Conservation (phyloP, 805 yeast species). For the Saturnispora gosingensis region DNA sequence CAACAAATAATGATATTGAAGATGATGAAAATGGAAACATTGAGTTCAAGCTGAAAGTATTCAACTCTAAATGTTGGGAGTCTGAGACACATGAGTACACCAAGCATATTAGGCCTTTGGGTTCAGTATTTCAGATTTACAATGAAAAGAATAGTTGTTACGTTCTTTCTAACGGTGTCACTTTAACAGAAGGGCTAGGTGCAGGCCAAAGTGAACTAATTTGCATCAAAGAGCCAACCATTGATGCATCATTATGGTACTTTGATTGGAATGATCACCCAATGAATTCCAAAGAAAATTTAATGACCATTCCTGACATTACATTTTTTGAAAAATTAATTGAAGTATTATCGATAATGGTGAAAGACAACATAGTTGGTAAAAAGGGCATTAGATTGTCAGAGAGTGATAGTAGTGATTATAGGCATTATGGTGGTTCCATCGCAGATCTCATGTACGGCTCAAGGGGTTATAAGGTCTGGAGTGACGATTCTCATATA, state of each 20-base stretch:
- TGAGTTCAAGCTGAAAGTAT: constrained; percentile 54
- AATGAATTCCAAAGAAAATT: constrained; percentile 26
- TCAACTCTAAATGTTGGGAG: constrained; percentile 29
- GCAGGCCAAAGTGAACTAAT: constrained; percentile 94
- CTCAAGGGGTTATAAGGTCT: constrained; percentile 50
- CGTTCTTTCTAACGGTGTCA: constrained; percentile 61
- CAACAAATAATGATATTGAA: constrained; percentile 20
- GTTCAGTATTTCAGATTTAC: constrained; percentile 58
- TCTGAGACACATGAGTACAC: constrained; percentile 27
- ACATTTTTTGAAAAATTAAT: constrained; percentile 41
- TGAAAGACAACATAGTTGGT: constrained; percentile 34
- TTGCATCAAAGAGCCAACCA: constrained; percentile 68
- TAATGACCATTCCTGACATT: constrained; percentile 26
- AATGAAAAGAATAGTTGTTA: constrained; percentile 63
- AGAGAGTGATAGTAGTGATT: neutral
- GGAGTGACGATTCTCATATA: constrained; percentile 30
- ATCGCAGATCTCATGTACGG: constrained; percentile 59
- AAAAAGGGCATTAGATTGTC: neutral
- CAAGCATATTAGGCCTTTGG: constrained; percentile 42
- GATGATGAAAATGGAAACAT: neutral
- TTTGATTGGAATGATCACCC: constrained; percentile 62
- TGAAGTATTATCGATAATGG: constrained; percentile 45
- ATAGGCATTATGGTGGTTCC: constrained; percentile 1
- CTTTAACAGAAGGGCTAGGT: constrained; percentile 42
- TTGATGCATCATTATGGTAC: constrained; percentile 62